These are phyloP conservation scores for Pholiota conissans DNA, from an alignment of 768 basidiomycete species.

Conservation along the genomic window DNA sequence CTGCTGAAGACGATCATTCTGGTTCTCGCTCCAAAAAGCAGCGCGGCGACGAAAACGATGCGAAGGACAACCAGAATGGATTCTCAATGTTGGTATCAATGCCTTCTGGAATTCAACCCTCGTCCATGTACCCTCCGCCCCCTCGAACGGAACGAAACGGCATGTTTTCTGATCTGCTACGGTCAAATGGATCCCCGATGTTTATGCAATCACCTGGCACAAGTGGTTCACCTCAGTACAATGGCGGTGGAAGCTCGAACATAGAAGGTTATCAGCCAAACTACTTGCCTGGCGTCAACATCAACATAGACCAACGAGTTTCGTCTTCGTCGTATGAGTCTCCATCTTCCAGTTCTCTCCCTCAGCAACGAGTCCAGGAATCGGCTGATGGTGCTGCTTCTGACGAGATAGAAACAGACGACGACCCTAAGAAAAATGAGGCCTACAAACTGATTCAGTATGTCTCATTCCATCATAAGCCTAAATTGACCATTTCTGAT, in stretches of 20 bases:
- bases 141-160: constrained; percentile 45
- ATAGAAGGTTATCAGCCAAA: constrained; percentile 41
- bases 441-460: constrained; percentile 83
- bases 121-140: constrained; percentile 45
- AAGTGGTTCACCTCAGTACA: constrained; percentile 42
- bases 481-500: neutral
- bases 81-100: constrained; percentile 64
- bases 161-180: constrained; percentile 64
- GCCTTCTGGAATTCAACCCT: constrained; percentile 32
- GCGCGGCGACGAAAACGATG: constrained; percentile 44
- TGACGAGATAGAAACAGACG: constrained; percentile 59
- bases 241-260: constrained; percentile 33
- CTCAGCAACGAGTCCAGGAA: constrained; percentile 34
- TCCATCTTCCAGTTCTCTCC: constrained; percentile 25
- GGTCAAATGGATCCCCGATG: constrained; percentile 57
- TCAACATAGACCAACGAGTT: constrained; percentile 56
- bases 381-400: constrained; percentile 25
- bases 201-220: constrained; percentile 51
- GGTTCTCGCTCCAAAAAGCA: constrained; percentile 51
- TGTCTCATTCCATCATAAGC: constrained; percentile 23
- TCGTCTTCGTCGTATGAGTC: constrained; percentile 50
- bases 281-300: constrained; percentile 59
- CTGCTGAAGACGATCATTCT: constrained; percentile 48
- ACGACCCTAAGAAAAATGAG: constrained; percentile 74
- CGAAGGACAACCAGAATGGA: constrained; percentile 36